phyloP scores from a whole-genome alignment of 2,329 filamentous ascomycete species.

The Cephalotrichum gorgonifer region DNA sequence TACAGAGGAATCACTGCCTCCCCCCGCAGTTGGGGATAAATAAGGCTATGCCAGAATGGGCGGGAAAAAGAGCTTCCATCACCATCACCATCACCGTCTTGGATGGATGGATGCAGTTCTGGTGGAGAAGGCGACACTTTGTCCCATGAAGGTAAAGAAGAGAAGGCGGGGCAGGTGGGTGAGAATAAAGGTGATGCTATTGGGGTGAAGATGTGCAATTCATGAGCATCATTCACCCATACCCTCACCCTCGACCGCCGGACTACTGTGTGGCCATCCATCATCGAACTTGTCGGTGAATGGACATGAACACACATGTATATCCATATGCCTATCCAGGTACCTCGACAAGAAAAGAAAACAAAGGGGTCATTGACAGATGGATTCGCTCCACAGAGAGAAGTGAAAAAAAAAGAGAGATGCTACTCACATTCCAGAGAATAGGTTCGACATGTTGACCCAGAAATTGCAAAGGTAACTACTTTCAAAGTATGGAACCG shows the following conservation, averaged over 20 bases:
- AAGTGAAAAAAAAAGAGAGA: slow-evolving; percentile 9
- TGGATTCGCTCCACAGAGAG: background rate
- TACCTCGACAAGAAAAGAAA: background rate
- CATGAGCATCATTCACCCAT: too few relatives aligned
- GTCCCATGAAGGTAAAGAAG: background rate
- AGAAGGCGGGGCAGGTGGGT: background rate
- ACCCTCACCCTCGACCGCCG: too few relatives aligned
- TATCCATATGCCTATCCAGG: background rate
- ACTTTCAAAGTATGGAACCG: background rate
- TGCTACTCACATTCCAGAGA: slow-evolving; percentile 49
- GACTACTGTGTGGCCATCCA: too few relatives aligned
- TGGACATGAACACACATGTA: background rate
- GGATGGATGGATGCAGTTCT: background rate
- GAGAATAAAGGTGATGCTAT: background rate
- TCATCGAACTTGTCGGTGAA: background rate
- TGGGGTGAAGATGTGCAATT: too few relatives aligned
- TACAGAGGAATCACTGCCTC: background rate
- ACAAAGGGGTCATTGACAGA: background rate
- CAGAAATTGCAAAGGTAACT: slow-evolving; percentile 12
- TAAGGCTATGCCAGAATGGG: background rate
- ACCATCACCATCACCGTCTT: too few relatives aligned
- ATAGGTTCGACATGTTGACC: slow-evolving; percentile 46
- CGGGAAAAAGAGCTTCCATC: background rate
- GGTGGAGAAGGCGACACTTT: background rate
- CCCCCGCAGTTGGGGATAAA: background rate